Conservation (phyloP, 1,284 basidiomycete species). For the Cronartium ribicola region DNA sequence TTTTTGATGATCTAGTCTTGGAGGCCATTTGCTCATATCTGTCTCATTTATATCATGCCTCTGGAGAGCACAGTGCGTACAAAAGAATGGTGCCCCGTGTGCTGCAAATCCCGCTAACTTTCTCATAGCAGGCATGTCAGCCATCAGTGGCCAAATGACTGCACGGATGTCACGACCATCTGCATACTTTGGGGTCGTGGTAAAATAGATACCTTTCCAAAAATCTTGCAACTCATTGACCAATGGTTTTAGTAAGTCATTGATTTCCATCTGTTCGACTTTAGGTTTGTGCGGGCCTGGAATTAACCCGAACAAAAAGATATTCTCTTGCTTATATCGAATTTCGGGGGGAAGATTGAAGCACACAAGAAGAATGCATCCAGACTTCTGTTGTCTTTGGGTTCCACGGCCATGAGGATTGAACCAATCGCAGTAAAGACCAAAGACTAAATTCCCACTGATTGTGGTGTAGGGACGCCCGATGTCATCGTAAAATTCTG, state of each 20-base stretch:
- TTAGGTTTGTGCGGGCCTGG: conserved; percentile 24
- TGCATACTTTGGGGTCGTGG: not conserved
- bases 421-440: conserved; percentile 20
- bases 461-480: conserved; percentile 5
- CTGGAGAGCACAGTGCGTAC: conserved; percentile 10
- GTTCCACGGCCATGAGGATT: conserved; percentile 4
- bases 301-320: conserved; percentile 10
- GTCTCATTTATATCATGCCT: not conserved
- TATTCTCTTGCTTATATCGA: conserved; percentile 10
- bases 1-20: conserved; percentile 3
- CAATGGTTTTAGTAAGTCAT: not conserved
- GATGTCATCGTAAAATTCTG: not conserved
- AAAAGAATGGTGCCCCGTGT: conserved; percentile 4
- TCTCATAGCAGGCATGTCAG: conserved; percentile 20
- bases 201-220: conserved; percentile 16
- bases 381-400: not conserved
- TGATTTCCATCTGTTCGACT: conserved; percentile 1
- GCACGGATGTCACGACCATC: not conserved
- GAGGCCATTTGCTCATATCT: not conserved
- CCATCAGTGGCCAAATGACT: conserved; percentile 29
- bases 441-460: conserved; percentile 21
- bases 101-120: conserved; percentile 26
- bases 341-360: conserved; percentile 14
- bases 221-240: conserved; percentile 1
- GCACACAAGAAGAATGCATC: conserved; percentile 7